A percentile compares a stretch with the other conserved stretches of the same genome.
Evolutionary conservation across 352 stramenopile genomes (phyloP).

Genomic region (Achlya hypogyna): DNA sequence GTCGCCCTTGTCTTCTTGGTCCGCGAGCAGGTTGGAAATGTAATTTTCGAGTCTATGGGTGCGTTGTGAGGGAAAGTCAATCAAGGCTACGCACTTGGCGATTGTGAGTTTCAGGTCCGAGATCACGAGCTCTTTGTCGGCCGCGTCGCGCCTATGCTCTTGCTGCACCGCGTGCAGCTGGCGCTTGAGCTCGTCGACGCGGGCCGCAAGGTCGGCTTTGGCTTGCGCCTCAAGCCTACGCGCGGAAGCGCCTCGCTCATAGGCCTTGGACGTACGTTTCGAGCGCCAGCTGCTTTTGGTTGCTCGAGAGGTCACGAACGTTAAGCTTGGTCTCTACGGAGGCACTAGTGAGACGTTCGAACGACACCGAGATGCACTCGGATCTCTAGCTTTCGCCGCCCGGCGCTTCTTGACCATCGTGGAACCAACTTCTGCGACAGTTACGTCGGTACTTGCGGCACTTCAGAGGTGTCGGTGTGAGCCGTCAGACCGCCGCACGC

Average conservation of each 20-base stretch:
- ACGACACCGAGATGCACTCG: background rate
- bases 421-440: no score
- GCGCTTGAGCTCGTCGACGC: background rate
- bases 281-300: background rate
- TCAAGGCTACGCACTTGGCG: background rate
- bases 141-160: background rate
- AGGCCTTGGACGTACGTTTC: background rate
- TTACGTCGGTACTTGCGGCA: no score
- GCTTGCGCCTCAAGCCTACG: background rate
- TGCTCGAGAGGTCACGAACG: background rate
- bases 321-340: background rate
- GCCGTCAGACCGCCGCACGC: no score
- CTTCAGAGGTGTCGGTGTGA: no score
- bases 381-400: background rate
- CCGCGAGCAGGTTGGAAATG: background rate
- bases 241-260: background rate
- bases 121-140: slow-evolving; percentile 14
- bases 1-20: background rate
- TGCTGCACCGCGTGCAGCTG: background rate
- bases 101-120: slow-evolving; percentile 12
- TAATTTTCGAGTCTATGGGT: slow-evolving; percentile 19
- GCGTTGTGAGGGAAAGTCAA: no score
- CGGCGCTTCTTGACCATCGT: background rate
- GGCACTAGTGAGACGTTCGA: background rate
- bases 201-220: background rate